phyloP scores from a whole-genome alignment of 2,329 filamentous ascomycete genomes.

The Sarocladium strictum region DNA sequence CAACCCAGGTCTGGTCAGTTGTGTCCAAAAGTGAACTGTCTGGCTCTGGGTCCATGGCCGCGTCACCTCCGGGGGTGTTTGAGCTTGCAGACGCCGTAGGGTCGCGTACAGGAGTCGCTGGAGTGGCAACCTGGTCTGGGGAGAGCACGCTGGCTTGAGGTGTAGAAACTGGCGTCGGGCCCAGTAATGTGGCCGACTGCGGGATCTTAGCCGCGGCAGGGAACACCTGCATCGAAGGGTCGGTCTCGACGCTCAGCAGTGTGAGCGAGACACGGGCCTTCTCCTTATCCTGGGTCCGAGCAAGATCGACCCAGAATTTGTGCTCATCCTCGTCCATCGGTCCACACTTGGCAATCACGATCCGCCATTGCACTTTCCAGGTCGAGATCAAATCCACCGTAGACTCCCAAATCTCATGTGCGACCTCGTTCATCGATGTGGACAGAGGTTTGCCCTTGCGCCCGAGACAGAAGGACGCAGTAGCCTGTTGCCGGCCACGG shows the following conservation, averaged over 20 bases:
- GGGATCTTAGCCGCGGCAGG: conserved; percentile 48
- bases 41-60: conserved; percentile 32
- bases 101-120: conserved; percentile 41
- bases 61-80: conserved; percentile 36
- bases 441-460: conserved; percentile 48
- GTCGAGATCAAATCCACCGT: conserved; percentile 67
- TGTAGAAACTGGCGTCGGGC: conserved; percentile 62
- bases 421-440: conserved; percentile 55
- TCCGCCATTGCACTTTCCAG: conserved; percentile 68
- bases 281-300: conserved; percentile 37
- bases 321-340: conserved; percentile 62
- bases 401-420: conserved; percentile 70
- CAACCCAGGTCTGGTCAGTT: conserved; percentile 71
- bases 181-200: conserved; percentile 37
- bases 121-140: conserved; percentile 51
- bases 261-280: conserved; percentile 48
- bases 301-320: conserved; percentile 50
- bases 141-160: conserved; percentile 55
- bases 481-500: conserved; percentile 66
- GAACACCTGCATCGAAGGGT: conserved; percentile 57
- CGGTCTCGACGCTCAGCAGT: conserved; percentile 59
- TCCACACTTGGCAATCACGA: conserved; percentile 68
- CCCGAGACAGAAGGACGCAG: conserved; percentile 65
- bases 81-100: conserved; percentile 29
- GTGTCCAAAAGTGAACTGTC: conserved; percentile 67